Percentiles rank a stretch among this genome's conserved stretches.
These are phyloP conservation scores for Phalaenopsis aphrodite DNA, from an alignment of 106 monocot genomes.

Conservation along the genomic window DNA sequence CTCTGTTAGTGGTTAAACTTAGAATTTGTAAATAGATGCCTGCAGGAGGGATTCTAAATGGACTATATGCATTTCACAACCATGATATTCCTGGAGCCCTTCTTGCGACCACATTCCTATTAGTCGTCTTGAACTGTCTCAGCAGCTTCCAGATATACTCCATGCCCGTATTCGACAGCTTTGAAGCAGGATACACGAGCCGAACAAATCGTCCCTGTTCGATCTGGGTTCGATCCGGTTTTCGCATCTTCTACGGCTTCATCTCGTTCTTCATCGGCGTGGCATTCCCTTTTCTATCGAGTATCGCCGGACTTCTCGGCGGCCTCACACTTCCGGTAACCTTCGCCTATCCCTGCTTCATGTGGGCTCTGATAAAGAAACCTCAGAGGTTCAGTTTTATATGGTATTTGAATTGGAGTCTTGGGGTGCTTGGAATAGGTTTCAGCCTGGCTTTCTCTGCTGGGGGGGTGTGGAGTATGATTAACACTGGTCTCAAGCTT, in stretches of 20 bases:
- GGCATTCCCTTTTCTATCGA: slow-evolving; percentile 81
- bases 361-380: slow-evolving; percentile 96
- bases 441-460: slow-evolving; percentile 88
- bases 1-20: too few species aligned
- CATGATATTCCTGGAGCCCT: slow-evolving; percentile 65
- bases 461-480: slow-evolving; percentile 92
- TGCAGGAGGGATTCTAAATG: slow-evolving; percentile 78
- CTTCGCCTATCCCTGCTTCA: slow-evolving; percentile 94
- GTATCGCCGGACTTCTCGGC: slow-evolving; percentile 80
- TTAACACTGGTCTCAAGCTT: slow-evolving; percentile 73
- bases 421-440: slow-evolving; percentile 66
- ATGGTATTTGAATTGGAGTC: slow-evolving; percentile 86
- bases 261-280: slow-evolving; percentile 76
- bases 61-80: slow-evolving; percentile 67
- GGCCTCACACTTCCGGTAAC: slow-evolving; percentile 94
- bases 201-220: slow-evolving; percentile 88
- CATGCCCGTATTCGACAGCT: slow-evolving; percentile 97
- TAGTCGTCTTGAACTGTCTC: slow-evolving; percentile 89
- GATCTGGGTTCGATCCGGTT: slow-evolving; percentile 81
- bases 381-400: slow-evolving; percentile 62
- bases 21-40: slow-evolving; percentile 48
- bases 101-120: slow-evolving; percentile 66
- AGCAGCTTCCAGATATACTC: slow-evolving; percentile 97
- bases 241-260: slow-evolving; percentile 85
- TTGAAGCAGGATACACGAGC: slow-evolving; percentile 82